Evolutionary conservation across 495 filamentous ascomycete genomes (phyloP), one percentile per base, ranked within the genome.

Genomic region (Pseudoneurospora amorphoporcata): DNA sequence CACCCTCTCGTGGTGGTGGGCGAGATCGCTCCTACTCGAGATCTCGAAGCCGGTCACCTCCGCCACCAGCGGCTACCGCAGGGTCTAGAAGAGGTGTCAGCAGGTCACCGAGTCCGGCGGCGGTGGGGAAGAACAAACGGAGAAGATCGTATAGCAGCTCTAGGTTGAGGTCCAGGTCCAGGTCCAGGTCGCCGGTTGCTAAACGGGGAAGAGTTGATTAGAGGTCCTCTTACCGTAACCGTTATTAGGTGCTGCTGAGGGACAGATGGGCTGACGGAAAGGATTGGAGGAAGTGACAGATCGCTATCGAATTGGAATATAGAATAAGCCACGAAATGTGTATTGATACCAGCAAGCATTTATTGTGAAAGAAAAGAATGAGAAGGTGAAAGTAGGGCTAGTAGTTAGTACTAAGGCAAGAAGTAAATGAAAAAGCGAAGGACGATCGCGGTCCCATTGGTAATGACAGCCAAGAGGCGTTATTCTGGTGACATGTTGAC

Each of bases 91-190:
- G 16, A 70, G 77, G 47, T 72, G 69, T 45, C 70, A 79, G 40
- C 72, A 74, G 69, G 69, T 73, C 43, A 70, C 73, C 16, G 70
- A 76, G 72, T 14, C 70, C 75, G 32, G 74, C 75, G 32, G 74
- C 53, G 6, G 73, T 29, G 29, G 47, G 61, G 29, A 77, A 68
- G 12, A 39, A 32, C 4, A 76, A 81, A 69, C 75, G 76, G 43
- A 79, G 80, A 68, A 76, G 80, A 39, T 75, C 75, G 41, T 76
- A 78, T 65, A 76, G 72, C n/a, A 71, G 70, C 16, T 77, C 76
- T 23, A 70, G 76, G 69, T 76, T 72, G 45, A 72, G 72, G 42
- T 77, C 74, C 47, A 61, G 53, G 53, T 61, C 69, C 0, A 45
- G 39, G 42, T 69, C 71, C 7, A 72, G 71, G 35, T 71, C 69